Evolutionary conservation across 1,139 yeast species (phyloP).

Genomic region (Arxiozyma telluris): DNA sequence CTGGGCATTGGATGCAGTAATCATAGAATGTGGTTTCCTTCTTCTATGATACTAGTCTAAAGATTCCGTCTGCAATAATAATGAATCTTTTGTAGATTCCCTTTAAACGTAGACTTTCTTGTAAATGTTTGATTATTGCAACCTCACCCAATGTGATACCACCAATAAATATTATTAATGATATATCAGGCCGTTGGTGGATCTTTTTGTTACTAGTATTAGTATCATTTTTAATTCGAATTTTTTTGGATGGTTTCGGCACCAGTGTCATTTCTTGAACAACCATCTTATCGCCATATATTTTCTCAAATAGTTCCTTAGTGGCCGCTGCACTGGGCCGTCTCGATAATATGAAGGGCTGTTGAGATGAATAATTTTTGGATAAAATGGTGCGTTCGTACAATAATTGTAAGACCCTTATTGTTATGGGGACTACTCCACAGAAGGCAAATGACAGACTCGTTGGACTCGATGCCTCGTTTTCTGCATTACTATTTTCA

Average conservation of each 20-base stretch:
- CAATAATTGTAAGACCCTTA: constrained; percentile 24
- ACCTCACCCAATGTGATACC: constrained; percentile 30
- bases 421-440: constrained; percentile 29
- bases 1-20: background rate
- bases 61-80: constrained; percentile 22
- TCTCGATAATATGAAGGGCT: constrained; percentile 26
- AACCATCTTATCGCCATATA: constrained; percentile 16
- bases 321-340: constrained; percentile 19
- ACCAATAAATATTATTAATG: constrained; percentile 25
- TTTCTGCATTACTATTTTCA: constrained; percentile 9
- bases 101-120: constrained; percentile 16
- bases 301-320: constrained; percentile 19
- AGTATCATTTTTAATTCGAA: constrained; percentile 1
- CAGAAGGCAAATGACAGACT: constrained; percentile 30
- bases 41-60: background rate
- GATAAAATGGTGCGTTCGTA: constrained; percentile 24
- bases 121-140: constrained; percentile 23
- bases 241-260: constrained; percentile 15
- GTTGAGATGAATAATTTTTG: constrained; percentile 23
- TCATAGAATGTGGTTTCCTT: background rate
- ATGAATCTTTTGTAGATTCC: constrained; percentile 24
- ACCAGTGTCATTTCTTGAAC: constrained; percentile 20
- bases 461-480: constrained; percentile 11
- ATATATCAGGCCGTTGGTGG: constrained; percentile 11
- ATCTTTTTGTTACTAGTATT: background rate